A percentile compares a stretch with the other conserved stretches of the same genome.
These are phyloP conservation scores for Neltuma alba DNA, from an alignment of 306 rosid species.

Conservation along the genomic window DNA sequence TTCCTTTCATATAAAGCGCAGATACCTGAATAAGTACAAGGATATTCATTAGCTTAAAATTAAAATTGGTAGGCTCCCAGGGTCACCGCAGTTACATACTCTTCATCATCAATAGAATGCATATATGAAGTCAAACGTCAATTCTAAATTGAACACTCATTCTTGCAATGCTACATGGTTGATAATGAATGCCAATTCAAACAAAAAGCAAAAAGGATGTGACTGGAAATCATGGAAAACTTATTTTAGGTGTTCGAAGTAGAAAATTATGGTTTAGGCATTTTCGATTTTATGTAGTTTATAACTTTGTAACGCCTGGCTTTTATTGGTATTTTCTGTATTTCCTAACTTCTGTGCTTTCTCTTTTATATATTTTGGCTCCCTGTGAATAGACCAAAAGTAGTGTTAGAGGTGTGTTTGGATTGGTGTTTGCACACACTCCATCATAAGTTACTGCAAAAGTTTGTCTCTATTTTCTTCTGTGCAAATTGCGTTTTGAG, in stretches of 20 bases:
- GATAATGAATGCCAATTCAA: constrained; percentile 1
- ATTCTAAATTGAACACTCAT: background rate
- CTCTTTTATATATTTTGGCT: background rate
- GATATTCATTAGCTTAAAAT: constrained; percentile 29
- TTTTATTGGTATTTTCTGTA: background rate
- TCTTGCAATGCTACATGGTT: background rate
- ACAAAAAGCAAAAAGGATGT: background rate
- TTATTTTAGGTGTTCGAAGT: background rate
- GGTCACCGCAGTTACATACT: background rate
- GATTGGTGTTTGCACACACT: no score
- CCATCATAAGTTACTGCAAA: no score
- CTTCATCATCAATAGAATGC: background rate
- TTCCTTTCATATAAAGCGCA: constrained; percentile 94
- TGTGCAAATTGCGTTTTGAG: no score
- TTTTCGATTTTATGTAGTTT: background rate
- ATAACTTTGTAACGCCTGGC: background rate
- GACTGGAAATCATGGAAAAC: background rate
- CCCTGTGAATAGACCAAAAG: background rate
- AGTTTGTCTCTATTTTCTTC: no score
- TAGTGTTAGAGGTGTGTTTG: no score
- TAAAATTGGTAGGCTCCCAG: constrained; percentile 3
- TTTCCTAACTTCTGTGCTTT: background rate
- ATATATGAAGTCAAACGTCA: background rate
- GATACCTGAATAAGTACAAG: constrained; percentile 62
- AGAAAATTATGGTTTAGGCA: background rate